These are phyloP conservation scores for Auriculariales sp. DNA, from an alignment of 768 basidiomycete species.

Conservation along the genomic window DNA sequence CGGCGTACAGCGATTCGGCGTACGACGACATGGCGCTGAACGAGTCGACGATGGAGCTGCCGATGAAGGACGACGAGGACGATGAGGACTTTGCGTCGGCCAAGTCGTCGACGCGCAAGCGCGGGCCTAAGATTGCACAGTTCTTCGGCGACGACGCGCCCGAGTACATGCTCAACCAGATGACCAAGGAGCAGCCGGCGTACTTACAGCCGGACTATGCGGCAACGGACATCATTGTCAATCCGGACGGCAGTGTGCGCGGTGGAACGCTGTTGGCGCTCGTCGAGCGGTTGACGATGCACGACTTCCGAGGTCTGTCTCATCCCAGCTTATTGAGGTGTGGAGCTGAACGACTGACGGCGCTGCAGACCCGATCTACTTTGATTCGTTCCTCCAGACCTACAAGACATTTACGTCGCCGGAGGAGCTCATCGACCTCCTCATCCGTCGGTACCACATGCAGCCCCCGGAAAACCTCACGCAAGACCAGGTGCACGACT, in stretches of 20 bases:
- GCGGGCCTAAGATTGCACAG: conserved; percentile 38
- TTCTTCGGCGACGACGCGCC: conserved; percentile 51
- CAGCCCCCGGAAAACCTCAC: conserved; percentile 55
- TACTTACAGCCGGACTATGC: conserved; percentile 74
- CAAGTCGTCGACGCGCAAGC: background rate
- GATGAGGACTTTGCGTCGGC: conserved; percentile 2
- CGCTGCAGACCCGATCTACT: conserved; percentile 55
- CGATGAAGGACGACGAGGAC: conserved; percentile 10
- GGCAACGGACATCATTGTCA: conserved; percentile 69
- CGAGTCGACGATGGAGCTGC: background rate
- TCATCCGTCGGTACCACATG: conserved; percentile 69
- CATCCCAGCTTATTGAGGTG: background rate
- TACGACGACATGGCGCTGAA: background rate
- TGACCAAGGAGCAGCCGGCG: conserved; percentile 44
- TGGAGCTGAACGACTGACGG: background rate
- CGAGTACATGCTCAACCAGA: conserved; percentile 25
- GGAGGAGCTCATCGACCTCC: conserved; percentile 67
- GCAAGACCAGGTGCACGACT: conserved; percentile 50
- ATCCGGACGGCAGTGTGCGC: conserved; percentile 68
- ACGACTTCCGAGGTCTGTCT: conserved; percentile 66
- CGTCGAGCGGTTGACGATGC: conserved; percentile 80
- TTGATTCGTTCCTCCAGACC: conserved; percentile 85
- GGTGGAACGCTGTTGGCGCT: conserved; percentile 79
- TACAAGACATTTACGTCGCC: conserved; percentile 87
- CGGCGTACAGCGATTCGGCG: too few species aligned